A percentile compares a stretch with the other conserved stretches of the same genome.
These are phyloP conservation scores for Calonectria henricotiae DNA, from an alignment of 2,329 filamentous ascomycete species.

Conservation along the genomic window DNA sequence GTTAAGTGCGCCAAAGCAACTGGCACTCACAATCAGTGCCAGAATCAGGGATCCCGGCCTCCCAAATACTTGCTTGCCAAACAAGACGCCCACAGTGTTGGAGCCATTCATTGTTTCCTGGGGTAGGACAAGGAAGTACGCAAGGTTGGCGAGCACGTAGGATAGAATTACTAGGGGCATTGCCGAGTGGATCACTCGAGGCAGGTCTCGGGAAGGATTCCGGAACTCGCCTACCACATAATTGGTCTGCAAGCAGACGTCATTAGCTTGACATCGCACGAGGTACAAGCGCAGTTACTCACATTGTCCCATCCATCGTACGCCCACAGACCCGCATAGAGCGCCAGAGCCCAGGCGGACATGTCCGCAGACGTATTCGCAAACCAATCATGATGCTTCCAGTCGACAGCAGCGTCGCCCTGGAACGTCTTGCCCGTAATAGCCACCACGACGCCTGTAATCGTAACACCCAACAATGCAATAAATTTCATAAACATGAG, in stretches of 20 bases:
- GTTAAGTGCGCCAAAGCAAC: slow-evolving; percentile 95
- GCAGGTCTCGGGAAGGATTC: slow-evolving; percentile 90
- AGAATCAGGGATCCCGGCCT: slow-evolving; percentile 86
- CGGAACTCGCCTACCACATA: slow-evolving; percentile 98
- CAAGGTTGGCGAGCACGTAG: slow-evolving; percentile 92
- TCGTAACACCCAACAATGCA: slow-evolving; percentile 87
- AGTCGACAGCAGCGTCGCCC: slow-evolving; percentile 83
- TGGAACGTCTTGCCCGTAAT: slow-evolving; percentile 86
- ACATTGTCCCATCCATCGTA: slow-evolving; percentile 99
- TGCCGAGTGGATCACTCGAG: slow-evolving; percentile 94
- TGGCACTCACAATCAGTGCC: slow-evolving; percentile 90
- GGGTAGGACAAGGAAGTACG: slow-evolving; percentile 95
- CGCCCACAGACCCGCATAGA: slow-evolving; percentile 97
- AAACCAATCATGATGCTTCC: slow-evolving; percentile 93
- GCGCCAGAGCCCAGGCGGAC: slow-evolving; percentile 91
- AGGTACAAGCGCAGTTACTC: slow-evolving; percentile 58
- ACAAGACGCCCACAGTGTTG: slow-evolving; percentile 97
- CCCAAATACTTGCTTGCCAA: slow-evolving; percentile 92
- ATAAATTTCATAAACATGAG: slow-evolving; percentile 99
- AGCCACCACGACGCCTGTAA: slow-evolving; percentile 92
- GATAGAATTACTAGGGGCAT: slow-evolving; percentile 94
- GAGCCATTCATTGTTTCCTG: slow-evolving; percentile 84
- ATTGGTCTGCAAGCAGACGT: slow-evolving; percentile 79
- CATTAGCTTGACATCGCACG: slow-evolving; percentile 29
- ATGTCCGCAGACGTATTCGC: slow-evolving; percentile 85